These are phyloP conservation scores for Penicillium mononematosum DNA, from an alignment of 495 filamentous ascomycete genomes.

Conservation along the genomic window DNA sequence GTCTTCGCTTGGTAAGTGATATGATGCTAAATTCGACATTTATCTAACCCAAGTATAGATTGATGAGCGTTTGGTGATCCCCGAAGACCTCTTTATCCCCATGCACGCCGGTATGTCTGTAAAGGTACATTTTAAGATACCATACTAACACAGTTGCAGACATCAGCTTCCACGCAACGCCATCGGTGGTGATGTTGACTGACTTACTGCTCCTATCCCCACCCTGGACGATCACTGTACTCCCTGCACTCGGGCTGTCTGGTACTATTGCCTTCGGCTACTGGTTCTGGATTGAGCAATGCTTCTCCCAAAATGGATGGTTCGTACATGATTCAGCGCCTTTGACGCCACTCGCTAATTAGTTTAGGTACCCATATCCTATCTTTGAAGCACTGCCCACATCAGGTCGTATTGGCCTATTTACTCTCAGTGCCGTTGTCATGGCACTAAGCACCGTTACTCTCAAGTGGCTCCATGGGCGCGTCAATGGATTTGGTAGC, in stretches of 20 bases:
- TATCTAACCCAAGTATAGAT: conserved; percentile 44
- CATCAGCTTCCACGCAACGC: conserved; percentile 76
- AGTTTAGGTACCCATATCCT: conserved; percentile 78
- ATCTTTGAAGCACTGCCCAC: conserved; percentile 66
- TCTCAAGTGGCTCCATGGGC: conserved; percentile 66
- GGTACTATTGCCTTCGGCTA: conserved; percentile 67
- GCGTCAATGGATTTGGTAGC: conserved; percentile 62
- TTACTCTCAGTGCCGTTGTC: conserved; percentile 62
- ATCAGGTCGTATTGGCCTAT: conserved; percentile 63
- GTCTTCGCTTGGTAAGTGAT: conserved; percentile 50
- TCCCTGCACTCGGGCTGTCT: conserved; percentile 62
- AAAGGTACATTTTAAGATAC: not conserved
- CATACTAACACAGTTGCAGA: conserved; percentile 45
- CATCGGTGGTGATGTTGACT: conserved; percentile 65
- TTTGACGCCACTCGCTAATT: conserved; percentile 25
- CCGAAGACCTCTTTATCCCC: conserved; percentile 46
- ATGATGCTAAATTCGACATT: not conserved
- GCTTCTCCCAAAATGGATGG: conserved; percentile 73
- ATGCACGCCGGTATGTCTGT: conserved; percentile 41
- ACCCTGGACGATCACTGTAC: conserved; percentile 68
- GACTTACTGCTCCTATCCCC: conserved; percentile 77
- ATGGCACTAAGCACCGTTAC: conserved; percentile 69
- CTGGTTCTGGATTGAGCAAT: conserved; percentile 87
- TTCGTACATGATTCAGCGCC: conserved; percentile 31
- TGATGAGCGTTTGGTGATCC: conserved; percentile 61